phyloP scores from a whole-genome alignment of 805 yeast species.

The Myxozyma kluyveri region DNA sequence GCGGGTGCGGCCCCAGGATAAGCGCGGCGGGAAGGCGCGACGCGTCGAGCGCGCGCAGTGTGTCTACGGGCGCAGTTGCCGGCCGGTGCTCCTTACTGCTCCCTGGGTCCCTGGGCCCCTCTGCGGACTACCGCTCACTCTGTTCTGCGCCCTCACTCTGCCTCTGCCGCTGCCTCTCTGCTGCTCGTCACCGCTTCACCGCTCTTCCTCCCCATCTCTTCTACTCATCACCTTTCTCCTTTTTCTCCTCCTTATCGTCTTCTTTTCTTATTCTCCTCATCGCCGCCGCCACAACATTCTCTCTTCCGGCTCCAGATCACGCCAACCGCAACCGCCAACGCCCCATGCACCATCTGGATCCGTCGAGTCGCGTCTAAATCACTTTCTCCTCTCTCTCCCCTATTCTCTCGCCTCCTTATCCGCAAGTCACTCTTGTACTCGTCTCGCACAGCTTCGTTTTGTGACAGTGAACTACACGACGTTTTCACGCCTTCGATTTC shows the following conservation, averaged over 20 bases:
- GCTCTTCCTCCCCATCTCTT: neutral
- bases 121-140: neutral
- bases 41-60: neutral
- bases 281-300: too few relatives aligned
- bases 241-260: neutral
- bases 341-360: neutral
- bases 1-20: too few relatives aligned
- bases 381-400: neutral
- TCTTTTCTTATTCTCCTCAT: too few relatives aligned
- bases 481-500: too few relatives aligned
- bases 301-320: neutral
- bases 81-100: too few relatives aligned
- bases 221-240: neutral
- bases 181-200: too few relatives aligned
- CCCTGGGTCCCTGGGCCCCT: neutral
- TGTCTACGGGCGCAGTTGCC: too few relatives aligned
- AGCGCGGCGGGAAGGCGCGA: neutral
- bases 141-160: neutral
- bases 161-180: neutral
- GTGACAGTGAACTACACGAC: too few relatives aligned
- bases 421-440: neutral
- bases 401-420: neutral
- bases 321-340: constrained; percentile 1
- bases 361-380: neutral
- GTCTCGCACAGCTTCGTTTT: too few relatives aligned